Percentiles rank a stretch among this genome's conserved stretches.
Evolutionary conservation across 2,329 filamentous ascomycete genomes (phyloP).

Genomic region (Alternaria sp.): DNA sequence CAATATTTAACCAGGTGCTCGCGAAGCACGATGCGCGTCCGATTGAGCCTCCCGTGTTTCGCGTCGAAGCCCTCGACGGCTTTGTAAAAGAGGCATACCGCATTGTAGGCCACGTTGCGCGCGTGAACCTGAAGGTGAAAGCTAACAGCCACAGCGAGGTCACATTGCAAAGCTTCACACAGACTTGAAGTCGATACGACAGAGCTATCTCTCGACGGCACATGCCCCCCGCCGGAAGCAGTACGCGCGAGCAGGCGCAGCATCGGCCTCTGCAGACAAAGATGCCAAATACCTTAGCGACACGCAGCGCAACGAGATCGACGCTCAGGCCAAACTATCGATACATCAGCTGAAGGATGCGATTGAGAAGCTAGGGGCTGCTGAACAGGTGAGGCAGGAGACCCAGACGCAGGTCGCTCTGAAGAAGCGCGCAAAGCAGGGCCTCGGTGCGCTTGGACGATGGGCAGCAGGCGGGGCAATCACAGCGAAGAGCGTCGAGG

Average conservation of each 20-base stretch:
- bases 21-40: conserved; percentile 64
- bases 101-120: conserved; percentile 69
- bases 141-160: conserved; percentile 68
- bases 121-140: conserved; percentile 25
- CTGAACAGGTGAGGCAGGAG: conserved; percentile 81
- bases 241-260: conserved; percentile 50
- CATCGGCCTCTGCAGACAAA: conserved; percentile 51
- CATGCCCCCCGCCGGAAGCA: conserved; percentile 65
- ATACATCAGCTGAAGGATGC: conserved; percentile 84
- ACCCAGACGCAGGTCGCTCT: conserved; percentile 74
- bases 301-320: conserved; percentile 82
- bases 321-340: conserved; percentile 84
- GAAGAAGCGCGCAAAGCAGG: conserved; percentile 70
- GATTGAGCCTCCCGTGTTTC: conserved; percentile 55
- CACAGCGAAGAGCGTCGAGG: conserved; percentile 68
- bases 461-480: conserved; percentile 67
- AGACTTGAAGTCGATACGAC: conserved; percentile 84
- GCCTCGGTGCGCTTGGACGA: conserved; percentile 73
- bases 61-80: conserved; percentile 68
- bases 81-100: conserved; percentile 94
- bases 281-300: conserved; percentile 73
- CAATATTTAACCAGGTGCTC: conserved; percentile 73
- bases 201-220: conserved; percentile 87
- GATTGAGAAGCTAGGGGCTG: conserved; percentile 80
- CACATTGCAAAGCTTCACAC: conserved; percentile 82